Percentiles rank a stretch among this genome's conserved stretches.
Conservation (phyloP, 129 eudicot species). For the Lactuca saligna region DNA sequence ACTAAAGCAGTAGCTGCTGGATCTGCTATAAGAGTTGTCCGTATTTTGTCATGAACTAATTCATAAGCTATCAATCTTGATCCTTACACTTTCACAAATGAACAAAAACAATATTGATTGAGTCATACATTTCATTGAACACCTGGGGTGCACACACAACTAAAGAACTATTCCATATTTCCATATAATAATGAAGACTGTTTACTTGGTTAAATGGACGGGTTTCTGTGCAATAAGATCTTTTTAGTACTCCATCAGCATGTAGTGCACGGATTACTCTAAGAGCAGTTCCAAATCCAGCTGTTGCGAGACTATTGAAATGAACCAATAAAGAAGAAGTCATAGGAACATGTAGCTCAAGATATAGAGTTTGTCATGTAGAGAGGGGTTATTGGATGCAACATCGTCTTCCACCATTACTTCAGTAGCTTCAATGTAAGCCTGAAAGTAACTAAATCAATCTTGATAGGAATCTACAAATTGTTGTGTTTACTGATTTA, state of each 20-base stretch:
- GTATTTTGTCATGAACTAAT: conserved; percentile 87
- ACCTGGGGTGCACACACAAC: not conserved
- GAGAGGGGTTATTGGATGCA: conserved; percentile 62
- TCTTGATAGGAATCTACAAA: too few relatives aligned
- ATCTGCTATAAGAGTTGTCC: conserved; percentile 93
- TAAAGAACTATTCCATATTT: too few relatives aligned
- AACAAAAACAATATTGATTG: not conserved
- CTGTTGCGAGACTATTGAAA: conserved; percentile 79
- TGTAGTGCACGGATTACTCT: conserved; percentile 92
- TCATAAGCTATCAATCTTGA: conserved; percentile 95
- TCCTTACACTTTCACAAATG: conserved; percentile 45
- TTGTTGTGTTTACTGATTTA: too few relatives aligned
- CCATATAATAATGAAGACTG: not conserved
- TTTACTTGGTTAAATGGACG: conserved; percentile 95
- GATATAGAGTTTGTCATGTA: not conserved
- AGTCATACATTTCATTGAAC: not conserved
- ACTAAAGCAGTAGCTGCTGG: conserved; percentile 96
- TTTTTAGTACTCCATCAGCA: conserved; percentile 67
- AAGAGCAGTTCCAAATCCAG: conserved; percentile 99
- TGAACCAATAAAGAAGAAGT: conserved; percentile 4
- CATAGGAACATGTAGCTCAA: conserved; percentile 11
- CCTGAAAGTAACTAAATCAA: too few relatives aligned
- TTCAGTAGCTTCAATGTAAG: conserved; percentile 86
- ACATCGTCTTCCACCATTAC: conserved; percentile 87
- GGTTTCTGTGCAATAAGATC: conserved; percentile 96